Evolutionary conservation across 2,329 filamentous ascomycete genomes (phyloP).

Genomic region (Aspergillus sp.): DNA sequence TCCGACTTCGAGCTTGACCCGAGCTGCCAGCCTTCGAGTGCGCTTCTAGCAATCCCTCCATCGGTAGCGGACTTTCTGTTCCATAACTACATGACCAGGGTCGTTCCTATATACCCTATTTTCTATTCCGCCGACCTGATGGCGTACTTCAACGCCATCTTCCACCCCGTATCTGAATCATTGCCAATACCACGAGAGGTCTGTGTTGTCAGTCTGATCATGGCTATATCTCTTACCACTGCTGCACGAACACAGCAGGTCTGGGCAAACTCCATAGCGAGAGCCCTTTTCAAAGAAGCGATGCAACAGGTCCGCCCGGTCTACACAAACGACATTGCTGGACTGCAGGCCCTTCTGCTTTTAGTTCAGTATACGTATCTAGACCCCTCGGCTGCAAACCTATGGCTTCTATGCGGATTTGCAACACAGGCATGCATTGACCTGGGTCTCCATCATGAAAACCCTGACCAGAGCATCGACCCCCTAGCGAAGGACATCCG

Average conservation of each 20-base stretch:
- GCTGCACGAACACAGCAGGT: background rate
- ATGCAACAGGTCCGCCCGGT: background rate
- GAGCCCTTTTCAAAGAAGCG: background rate
- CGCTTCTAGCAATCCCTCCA: no score
- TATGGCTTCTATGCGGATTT: background rate
- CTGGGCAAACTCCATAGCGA: background rate
- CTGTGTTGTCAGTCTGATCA: background rate
- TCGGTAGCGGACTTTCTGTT: no score
- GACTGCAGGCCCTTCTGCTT: background rate
- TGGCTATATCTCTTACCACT: conserved; percentile 1
- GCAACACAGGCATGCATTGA: background rate
- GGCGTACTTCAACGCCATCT: background rate
- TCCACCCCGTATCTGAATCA: background rate
- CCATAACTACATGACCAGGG: no score
- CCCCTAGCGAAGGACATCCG: background rate
- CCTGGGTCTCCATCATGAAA: background rate
- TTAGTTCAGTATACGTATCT: background rate
- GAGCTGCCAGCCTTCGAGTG: no score
- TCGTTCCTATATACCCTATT: background rate
- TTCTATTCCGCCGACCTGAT: background rate
- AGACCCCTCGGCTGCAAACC: background rate
- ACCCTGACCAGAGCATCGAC: background rate
- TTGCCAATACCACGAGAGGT: background rate
- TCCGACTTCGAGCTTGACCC: no score
- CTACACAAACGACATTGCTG: background rate